Percentiles rank a stretch among this genome's conserved stretches.
Evolutionary conservation across 306 rosid species (phyloP).

Genomic region (Dalbergia cultrata): DNA sequence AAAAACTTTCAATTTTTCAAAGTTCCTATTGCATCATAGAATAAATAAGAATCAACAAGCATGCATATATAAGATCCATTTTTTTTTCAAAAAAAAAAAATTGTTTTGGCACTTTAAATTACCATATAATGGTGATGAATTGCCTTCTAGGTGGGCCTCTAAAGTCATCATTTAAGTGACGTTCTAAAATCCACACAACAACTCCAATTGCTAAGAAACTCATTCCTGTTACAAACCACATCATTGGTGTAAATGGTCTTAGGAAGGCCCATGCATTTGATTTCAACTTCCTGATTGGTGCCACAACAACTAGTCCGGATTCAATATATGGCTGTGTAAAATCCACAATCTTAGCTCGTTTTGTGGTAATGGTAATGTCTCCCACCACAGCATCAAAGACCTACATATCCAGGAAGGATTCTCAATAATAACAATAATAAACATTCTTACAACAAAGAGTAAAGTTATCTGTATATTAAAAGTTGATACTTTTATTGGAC

Average conservation of each 20-base stretch:
- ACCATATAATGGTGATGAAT: constrained; percentile 73
- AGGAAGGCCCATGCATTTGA: constrained; percentile 84
- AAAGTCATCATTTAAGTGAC: constrained; percentile 72
- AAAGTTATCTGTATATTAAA: too few species aligned
- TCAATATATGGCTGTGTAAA: constrained; percentile 85
- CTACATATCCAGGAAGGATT: constrained; percentile 46
- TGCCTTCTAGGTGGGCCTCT: constrained; percentile 80
- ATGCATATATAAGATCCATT: not conserved
- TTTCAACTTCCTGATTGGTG: constrained; percentile 59
- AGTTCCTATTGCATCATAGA: not conserved
- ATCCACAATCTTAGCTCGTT: constrained; percentile 77
- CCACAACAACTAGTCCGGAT: constrained; percentile 83
- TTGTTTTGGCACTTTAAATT: constrained; percentile 9
- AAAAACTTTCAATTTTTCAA: not conserved
- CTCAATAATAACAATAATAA: not conserved
- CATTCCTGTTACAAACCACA: constrained; percentile 76
- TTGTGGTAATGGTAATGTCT: constrained; percentile 76
- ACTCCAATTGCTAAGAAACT: constrained; percentile 73
- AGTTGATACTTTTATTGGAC: too few species aligned
- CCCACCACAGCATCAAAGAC: constrained; percentile 77
- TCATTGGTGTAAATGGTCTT: constrained; percentile 69
- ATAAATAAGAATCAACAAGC: not conserved
- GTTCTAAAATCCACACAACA: constrained; percentile 85
- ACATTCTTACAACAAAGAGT: not conserved
- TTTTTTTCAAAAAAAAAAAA: not conserved